Percentiles rank a stretch among this genome's conserved stretches.
These are phyloP conservation scores for Podila epigama DNA, from an alignment of 192 early-diverging fungal species.

Conservation along the genomic window DNA sequence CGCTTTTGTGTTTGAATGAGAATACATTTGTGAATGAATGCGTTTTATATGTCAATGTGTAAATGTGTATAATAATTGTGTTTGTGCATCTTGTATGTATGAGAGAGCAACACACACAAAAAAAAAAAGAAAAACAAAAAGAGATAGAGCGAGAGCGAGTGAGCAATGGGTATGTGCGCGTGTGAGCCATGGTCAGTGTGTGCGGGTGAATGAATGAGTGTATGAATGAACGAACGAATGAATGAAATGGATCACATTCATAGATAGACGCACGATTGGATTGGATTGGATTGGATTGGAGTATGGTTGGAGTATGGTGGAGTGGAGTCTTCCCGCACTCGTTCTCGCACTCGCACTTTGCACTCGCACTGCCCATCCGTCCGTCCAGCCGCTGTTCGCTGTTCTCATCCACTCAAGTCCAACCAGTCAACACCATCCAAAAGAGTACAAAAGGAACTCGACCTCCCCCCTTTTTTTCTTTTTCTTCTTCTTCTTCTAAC, in stretches of 20 bases:
- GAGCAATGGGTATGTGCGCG: no score
- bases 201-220: background rate
- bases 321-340: background rate
- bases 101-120: no score
- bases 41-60: no score
- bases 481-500: slow-evolving; percentile 7
- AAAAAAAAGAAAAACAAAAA: no score
- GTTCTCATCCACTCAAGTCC: background rate
- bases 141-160: no score
- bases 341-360: background rate
- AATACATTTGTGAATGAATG: no score
- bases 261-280: background rate
- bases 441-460: slow-evolving; percentile 35
- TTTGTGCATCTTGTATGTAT: no score
- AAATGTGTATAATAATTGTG: no score
- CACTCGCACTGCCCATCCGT: background rate
- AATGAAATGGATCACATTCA: background rate
- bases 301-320: no score
- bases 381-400: background rate
- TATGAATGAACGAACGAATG: background rate
- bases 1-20: no score
- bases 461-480: slow-evolving; percentile 3
- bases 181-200: no score
- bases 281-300: slow-evolving; percentile 6
- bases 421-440: background rate